Conservation (phyloP, 1,139 yeast genomes). For the Hyphopichia burtonii region DNA sequence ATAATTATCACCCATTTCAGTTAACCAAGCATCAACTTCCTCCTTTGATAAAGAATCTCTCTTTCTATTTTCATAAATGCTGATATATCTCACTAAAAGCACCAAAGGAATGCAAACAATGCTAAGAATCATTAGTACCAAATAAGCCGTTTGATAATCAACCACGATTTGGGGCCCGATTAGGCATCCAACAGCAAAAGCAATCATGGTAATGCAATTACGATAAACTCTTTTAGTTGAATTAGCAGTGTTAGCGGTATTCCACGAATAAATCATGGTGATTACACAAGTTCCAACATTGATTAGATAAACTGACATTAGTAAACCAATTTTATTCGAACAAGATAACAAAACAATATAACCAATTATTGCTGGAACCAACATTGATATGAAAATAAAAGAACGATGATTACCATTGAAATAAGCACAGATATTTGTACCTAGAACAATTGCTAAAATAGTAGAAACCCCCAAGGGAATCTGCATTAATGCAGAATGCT, state of each 20-base stretch:
- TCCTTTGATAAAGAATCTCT: constrained; percentile 17
- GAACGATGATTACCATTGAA: constrained; percentile 16
- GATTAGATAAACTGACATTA: constrained; percentile 36
- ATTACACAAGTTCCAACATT: constrained; percentile 37
- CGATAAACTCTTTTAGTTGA: constrained; percentile 31
- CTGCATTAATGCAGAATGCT: constrained; percentile 38
- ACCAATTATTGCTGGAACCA: constrained; percentile 36
- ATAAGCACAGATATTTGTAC: constrained; percentile 28
- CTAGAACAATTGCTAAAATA: constrained; percentile 29
- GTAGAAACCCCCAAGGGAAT: constrained; percentile 40
- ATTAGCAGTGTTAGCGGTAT: constrained; percentile 37
- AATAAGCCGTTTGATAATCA: constrained; percentile 36
- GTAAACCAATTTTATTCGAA: constrained; percentile 27
- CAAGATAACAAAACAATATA: constrained; percentile 30
- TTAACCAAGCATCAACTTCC: constrained; percentile 8
- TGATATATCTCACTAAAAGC: constrained; percentile 22
- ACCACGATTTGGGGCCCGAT: constrained; percentile 43
- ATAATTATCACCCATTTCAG: constrained; percentile 16
- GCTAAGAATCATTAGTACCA: constrained; percentile 31
- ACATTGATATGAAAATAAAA: constrained; percentile 27
- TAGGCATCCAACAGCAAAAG: constrained; percentile 34
- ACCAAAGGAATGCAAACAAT: constrained; percentile 31
- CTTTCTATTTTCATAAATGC: constrained; percentile 23
- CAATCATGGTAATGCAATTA: constrained; percentile 32
- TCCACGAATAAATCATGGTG: constrained; percentile 34